A percentile compares a stretch with the other conserved stretches of the same genome.
These are phyloP conservation scores for Paragyromitra xinjiangensis DNA, from an alignment of 495 filamentous ascomycete genomes.

Conservation along the genomic window DNA sequence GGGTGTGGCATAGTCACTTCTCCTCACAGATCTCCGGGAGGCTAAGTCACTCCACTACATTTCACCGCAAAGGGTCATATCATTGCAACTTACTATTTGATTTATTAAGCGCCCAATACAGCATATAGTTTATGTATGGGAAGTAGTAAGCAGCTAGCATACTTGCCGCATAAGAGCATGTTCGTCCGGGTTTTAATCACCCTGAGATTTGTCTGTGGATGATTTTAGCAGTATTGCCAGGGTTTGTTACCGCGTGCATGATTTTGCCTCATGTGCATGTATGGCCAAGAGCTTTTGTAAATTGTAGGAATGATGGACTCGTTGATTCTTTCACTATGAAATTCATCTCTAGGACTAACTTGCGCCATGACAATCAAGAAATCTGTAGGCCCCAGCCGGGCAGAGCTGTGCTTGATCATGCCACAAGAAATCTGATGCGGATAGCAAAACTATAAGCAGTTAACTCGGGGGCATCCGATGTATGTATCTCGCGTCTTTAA, in stretches of 20 bases:
- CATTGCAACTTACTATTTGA: too few species aligned
- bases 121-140: slow-evolving; percentile 24
- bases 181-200: neutral
- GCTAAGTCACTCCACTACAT: slow-evolving; percentile 15
- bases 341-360: neutral
- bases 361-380: neutral
- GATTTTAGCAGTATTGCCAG: neutral
- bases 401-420: too few species aligned
- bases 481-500: neutral
- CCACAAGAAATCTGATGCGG: too few species aligned
- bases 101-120: neutral
- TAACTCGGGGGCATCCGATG: neutral
- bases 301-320: too few species aligned
- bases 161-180: neutral
- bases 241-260: neutral
- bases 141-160: neutral
- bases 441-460: too few species aligned
- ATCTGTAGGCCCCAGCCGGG: too few species aligned
- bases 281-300: neutral
- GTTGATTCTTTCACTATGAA: too few species aligned
- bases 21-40: neutral
- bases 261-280: slow-evolving; percentile 5
- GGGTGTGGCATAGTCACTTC: slow-evolving; percentile 13
- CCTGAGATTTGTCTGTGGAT: slow-evolving; percentile 3
- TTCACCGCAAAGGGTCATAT: neutral